Percentiles rank a stretch among this genome's conserved stretches.
Conservation (phyloP, 768 basidiomycete species). For the Chalciporus pseudorubinellus region DNA sequence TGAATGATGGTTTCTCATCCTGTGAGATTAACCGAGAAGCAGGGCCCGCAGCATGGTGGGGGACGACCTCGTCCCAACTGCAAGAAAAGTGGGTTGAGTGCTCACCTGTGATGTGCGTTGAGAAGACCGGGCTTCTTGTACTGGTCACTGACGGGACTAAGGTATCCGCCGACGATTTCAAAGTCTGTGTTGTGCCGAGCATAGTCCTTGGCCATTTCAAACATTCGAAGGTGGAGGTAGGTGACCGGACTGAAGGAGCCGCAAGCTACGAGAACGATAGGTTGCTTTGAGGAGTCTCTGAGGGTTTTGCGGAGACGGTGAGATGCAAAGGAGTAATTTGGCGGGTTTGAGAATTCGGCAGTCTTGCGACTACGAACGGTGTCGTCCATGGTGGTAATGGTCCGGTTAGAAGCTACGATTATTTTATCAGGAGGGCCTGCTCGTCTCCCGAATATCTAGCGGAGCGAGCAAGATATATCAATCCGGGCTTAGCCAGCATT, state of each 20-base stretch:
- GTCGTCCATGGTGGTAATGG: slow-evolving; percentile 26
- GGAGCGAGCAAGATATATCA: slow-evolving; percentile 7
- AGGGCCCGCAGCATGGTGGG: background rate
- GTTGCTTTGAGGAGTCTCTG: slow-evolving; percentile 65
- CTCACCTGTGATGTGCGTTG: slow-evolving; percentile 85
- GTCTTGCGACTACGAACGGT: slow-evolving; percentile 21
- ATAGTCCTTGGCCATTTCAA: slow-evolving; percentile 99
- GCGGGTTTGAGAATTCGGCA: slow-evolving; percentile 55
- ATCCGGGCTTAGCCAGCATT: slow-evolving; percentile 22
- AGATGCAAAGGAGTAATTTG: slow-evolving; percentile 64
- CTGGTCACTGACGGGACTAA: slow-evolving; percentile 92
- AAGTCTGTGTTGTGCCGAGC: slow-evolving; percentile 88
- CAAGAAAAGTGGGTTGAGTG: slow-evolving; percentile 6
- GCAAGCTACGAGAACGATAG: slow-evolving; percentile 94
- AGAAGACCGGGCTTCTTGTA: slow-evolving; percentile 97
- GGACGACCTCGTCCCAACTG: background rate
- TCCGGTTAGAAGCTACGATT: slow-evolving; percentile 7
- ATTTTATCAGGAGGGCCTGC: slow-evolving; percentile 6
- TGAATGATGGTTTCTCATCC: slow-evolving; percentile 5
- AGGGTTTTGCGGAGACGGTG: slow-evolving; percentile 60
- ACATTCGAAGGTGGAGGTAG: slow-evolving; percentile 98
- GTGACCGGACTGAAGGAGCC: slow-evolving; percentile 98
- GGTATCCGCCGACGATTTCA: slow-evolving; percentile 93
- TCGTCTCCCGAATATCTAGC: background rate
- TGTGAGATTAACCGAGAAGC: background rate